These are phyloP conservation scores for Kockiozyma suomiensis DNA, from an alignment of 805 yeast species.

Conservation along the genomic window DNA sequence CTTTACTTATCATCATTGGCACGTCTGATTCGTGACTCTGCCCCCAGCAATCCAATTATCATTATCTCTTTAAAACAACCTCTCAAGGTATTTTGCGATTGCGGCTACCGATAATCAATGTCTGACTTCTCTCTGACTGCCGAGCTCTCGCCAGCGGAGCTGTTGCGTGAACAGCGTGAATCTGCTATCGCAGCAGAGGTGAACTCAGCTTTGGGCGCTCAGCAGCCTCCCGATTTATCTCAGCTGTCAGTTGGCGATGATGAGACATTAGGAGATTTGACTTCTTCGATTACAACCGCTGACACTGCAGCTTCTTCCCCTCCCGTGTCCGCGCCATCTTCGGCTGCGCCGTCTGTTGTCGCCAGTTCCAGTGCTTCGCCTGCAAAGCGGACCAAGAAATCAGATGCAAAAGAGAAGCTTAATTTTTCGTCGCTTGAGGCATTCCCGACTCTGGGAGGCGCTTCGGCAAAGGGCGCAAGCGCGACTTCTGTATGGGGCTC, in stretches of 20 bases:
- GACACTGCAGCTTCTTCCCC: conserved; percentile 22
- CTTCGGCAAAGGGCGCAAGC: conserved; percentile 3
- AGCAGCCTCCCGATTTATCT: not conserved
- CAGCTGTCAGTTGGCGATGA: conserved; percentile 14
- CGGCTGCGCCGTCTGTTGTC: conserved; percentile 7
- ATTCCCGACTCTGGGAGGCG: conserved; percentile 40
- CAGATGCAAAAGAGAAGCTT: conserved; percentile 23
- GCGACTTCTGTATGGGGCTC: conserved; percentile 35
- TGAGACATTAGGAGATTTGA: conserved; percentile 19
- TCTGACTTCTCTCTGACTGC: not conserved
- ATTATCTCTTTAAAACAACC: too few species aligned
- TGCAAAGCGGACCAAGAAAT: conserved; percentile 6
- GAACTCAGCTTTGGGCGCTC: not conserved
- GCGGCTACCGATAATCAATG: too few species aligned
- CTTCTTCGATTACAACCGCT: conserved; percentile 25
- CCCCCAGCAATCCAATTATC: too few species aligned
- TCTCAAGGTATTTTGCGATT: too few species aligned
- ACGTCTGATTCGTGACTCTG: not conserved
- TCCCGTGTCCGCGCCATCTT: conserved; percentile 15
- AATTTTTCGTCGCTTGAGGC: conserved; percentile 40
- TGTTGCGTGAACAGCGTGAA: conserved; percentile 29
- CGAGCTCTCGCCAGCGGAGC: conserved; percentile 30
- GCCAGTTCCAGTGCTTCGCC: conserved; percentile 12
- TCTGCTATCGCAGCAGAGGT: conserved; percentile 16
- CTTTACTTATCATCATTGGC: not conserved